These are phyloP conservation scores for Boehmeria nivea DNA, from an alignment of 306 rosid genomes.

Conservation along the genomic window DNA sequence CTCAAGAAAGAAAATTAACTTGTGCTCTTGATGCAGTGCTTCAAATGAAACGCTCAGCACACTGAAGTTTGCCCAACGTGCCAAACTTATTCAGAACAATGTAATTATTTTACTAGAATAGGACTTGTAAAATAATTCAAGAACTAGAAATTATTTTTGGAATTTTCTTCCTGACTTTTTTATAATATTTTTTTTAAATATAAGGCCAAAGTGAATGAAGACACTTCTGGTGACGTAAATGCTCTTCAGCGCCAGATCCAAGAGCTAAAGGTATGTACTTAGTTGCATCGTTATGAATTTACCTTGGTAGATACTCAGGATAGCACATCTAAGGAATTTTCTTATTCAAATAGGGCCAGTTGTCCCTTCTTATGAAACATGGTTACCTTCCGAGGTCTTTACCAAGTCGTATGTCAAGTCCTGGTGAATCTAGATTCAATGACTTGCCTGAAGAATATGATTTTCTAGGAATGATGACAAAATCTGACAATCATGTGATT, in stretches of 20 bases:
- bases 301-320: slow-evolving; percentile 1
- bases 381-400: slow-evolving; percentile 24
- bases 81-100: slow-evolving; percentile 94
- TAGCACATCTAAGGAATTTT: slow-evolving; percentile 29
- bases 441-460: slow-evolving; percentile 38
- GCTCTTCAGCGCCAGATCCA: slow-evolving; percentile 87
- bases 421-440: slow-evolving; percentile 39
- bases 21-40: slow-evolving; percentile 56
- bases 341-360: slow-evolving; percentile 56
- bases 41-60: slow-evolving; percentile 91
- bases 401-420: slow-evolving; percentile 45
- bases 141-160: not conserved
- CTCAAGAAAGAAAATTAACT: slow-evolving; percentile 14
- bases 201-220: slow-evolving; percentile 93
- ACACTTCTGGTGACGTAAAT: slow-evolving; percentile 79
- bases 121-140: not conserved
- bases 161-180: not conserved
- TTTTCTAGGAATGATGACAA: no score
- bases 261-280: slow-evolving; percentile 63
- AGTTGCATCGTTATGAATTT: slow-evolving; percentile 24
- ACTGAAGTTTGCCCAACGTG: slow-evolving; percentile 97
- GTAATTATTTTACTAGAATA: slow-evolving; percentile 36
- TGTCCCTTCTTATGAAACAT: slow-evolving; percentile 63
- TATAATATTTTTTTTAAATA: not conserved
- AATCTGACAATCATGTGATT: slow-evolving; percentile 31